Evolutionary conservation across 2,329 filamentous ascomycete species (phyloP), one percentile per base, ranked within the genome.

Genomic region (Biscogniauxia mediterranea): DNA sequence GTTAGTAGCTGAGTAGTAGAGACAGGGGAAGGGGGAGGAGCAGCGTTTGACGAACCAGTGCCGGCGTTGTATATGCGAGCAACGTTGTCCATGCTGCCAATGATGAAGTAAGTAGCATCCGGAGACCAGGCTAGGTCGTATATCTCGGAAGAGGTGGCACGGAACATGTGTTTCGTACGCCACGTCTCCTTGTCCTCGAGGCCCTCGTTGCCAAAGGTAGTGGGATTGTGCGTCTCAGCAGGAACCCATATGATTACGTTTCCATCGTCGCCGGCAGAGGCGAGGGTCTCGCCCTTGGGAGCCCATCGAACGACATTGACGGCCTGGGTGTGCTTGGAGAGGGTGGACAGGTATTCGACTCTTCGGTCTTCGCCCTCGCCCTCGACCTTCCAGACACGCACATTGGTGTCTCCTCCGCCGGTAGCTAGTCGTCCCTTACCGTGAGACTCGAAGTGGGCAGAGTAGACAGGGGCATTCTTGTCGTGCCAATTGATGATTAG

Each of bases 401-500:
- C 93, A 79, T 97, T 94, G 76, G 96, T 96, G 78, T 99, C 95
- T 75, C 95, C 95, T 71, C 94, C 95, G 64, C 90, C 94, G 9
- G 95, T 99, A 61, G 95, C 95, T 65, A 99, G 81, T 71, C 95
- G 88, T 58, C 93, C 93, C 77, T 95, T 97, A 66, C 92, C 93
- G 73, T 92, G 85, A 54, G 92, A 92, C 75, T 99, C 94, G 75
- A 98, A 99, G 77, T 98, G 94, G 69, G 93, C 92, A 52, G 94
- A 97, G 80, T 98, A 99, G 75, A 99, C 93, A 61, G 95, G 95
- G 71, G 92, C 88, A 79, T 96, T 97, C 74, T 97, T 92, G 77
- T 97, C 92, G 79, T 99, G 96, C 95, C 95, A 99, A 82, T 96
- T 92, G 80, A 99, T 94, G 75, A 98, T 94, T 70, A 99, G 85